Percentiles rank a stretch among this genome's conserved stretches.
These are phyloP conservation scores for Alternaria triticina DNA, from an alignment of 2,329 filamentous ascomycete genomes.

Conservation along the genomic window DNA sequence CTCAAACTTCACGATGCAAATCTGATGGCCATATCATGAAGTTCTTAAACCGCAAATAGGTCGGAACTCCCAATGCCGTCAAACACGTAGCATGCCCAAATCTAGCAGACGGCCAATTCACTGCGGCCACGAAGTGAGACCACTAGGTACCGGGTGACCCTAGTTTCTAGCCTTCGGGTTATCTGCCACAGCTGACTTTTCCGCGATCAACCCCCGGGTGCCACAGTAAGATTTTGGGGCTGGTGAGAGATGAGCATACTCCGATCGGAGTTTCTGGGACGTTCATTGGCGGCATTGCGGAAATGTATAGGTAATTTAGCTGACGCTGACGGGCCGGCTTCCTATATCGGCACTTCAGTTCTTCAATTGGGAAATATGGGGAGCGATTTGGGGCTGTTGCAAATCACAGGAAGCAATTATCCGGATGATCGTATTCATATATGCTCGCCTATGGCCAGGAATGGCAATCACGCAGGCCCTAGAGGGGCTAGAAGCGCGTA, in stretches of 20 bases:
- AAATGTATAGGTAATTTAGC: background rate
- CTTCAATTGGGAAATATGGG: background rate
- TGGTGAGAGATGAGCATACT: background rate
- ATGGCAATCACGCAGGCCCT: background rate
- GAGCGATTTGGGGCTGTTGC: background rate
- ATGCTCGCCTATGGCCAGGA: background rate
- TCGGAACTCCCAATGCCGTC: background rate
- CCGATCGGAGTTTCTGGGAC: background rate
- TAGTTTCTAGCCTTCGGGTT: background rate
- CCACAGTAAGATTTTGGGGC: background rate
- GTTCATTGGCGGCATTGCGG: conserved; percentile 14
- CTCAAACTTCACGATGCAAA: background rate
- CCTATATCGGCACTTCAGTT: conserved; percentile 3
- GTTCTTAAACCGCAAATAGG: background rate
- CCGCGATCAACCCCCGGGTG: background rate
- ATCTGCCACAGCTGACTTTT: background rate
- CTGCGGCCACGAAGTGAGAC: background rate
- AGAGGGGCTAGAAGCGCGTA: background rate
- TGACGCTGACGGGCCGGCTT: conserved; percentile 14
- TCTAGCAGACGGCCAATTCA: background rate
- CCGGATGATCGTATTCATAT: background rate
- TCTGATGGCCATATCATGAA: background rate
- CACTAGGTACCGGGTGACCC: background rate
- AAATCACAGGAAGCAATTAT: background rate
- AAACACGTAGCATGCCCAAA: background rate